Conservation (phyloP, 768 basidiomycete species). For the Cubamyces lactineus region DNA sequence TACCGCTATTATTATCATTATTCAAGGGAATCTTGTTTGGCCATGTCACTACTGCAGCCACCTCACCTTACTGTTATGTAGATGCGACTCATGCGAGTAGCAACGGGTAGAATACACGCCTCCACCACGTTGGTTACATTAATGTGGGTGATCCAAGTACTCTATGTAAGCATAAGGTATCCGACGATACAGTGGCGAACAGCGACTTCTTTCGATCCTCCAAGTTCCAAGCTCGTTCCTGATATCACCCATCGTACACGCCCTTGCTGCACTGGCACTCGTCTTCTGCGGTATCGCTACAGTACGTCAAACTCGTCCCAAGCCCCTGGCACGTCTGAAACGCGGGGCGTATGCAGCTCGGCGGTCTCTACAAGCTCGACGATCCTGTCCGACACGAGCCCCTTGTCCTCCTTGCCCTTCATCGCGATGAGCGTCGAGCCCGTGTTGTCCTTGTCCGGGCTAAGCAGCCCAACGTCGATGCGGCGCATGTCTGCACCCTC, state of each 20-base stretch:
- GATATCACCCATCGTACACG: background rate
- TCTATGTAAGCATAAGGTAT: slow-evolving; percentile 20
- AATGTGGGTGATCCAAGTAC: slow-evolving; percentile 9
- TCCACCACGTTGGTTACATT: background rate
- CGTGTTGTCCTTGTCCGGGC: slow-evolving; percentile 45
- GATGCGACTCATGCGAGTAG: background rate
- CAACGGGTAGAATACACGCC: background rate
- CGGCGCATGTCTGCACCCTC: slow-evolving; percentile 72
- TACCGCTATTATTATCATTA: background rate
- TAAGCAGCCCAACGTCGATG: slow-evolving; percentile 47
- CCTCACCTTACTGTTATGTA: no score
- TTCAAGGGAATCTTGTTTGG: background rate
- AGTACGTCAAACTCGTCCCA: slow-evolving; percentile 81
- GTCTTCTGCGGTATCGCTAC: slow-evolving; percentile 5
- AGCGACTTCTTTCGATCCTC: background rate
- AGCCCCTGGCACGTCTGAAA: slow-evolving; percentile 39
- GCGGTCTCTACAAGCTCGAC: slow-evolving; percentile 72
- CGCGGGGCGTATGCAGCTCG: slow-evolving; percentile 47
- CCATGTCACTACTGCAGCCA: background rate
- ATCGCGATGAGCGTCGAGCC: slow-evolving; percentile 57
- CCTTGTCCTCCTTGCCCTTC: slow-evolving; percentile 54
- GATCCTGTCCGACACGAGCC: slow-evolving; percentile 49
- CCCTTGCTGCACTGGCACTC: background rate
- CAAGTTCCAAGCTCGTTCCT: no score
- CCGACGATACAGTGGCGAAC: background rate